Evolutionary conservation across 345 rosid species (phyloP), one percentile per base, ranked within the genome.

Genomic region (Cochlearia excelsa): DNA sequence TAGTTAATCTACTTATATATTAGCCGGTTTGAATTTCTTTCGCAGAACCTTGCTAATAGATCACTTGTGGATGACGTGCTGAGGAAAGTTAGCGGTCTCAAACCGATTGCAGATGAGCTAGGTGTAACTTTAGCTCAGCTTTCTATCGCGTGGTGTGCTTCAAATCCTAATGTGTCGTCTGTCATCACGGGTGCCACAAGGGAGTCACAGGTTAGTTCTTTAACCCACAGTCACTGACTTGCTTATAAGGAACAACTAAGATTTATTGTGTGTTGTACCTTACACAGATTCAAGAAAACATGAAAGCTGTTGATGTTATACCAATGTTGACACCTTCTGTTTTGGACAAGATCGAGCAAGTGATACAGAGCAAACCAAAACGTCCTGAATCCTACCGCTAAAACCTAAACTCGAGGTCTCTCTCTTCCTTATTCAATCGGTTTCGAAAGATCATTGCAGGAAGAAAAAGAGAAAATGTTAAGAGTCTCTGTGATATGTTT

Each of bases 101-200:
- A 93, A 79, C 97, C 97, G 26, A 84, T 93, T 69, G 97, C 99
- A 26, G 99, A 93, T 78, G 99, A 93, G 71, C 85, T 93, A 30
- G 99, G 97, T 50, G 97, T 89, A 33, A 79, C 97, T 11, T 76
- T 87, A 54, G 83, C 99, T 77, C 99, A 93, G 75, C 95, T 93
- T 61, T 85, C 97, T 7, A 87, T 93, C 69, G 99, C 97, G 2
- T 93, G 99, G 99, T 93, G 97, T 77, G 99, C 99, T 64, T 76
- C 87, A 45, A 93, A 93, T 73, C 97, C 95, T 51, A 89, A 89
- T 57, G 97, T 93, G 26, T 89, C 99, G 43, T 87, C 99, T 1
- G 96, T 93, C 30, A 85, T 89, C 54, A 89, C 99, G 1, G 95
- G 97, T 73, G 97, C 99, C 57, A 93, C 99, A 33, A 93, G 86